These are phyloP conservation scores for Phytophthora rubi DNA, from an alignment of 352 stramenopile genomes.

Conservation along the genomic window DNA sequence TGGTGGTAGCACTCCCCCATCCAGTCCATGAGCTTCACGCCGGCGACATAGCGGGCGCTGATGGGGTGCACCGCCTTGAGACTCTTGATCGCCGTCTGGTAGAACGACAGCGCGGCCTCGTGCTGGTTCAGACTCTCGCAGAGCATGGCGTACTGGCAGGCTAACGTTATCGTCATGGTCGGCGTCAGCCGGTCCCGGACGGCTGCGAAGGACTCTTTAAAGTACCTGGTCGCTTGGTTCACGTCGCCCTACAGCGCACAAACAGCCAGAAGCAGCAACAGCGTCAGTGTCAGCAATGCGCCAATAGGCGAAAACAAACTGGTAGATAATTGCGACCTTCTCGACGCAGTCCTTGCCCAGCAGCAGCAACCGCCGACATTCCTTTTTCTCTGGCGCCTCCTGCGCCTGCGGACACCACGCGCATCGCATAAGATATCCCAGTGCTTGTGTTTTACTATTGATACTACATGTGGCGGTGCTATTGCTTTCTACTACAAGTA, in stretches of 20 bases:
- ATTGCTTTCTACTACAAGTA: too few species aligned
- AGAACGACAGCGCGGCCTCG: conserved; percentile 13
- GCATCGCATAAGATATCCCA: background rate
- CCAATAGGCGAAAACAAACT: background rate
- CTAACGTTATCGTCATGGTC: background rate
- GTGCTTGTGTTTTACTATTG: too few species aligned
- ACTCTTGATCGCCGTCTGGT: conserved; percentile 20
- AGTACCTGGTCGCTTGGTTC: conserved; percentile 10
- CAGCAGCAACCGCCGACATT: background rate
- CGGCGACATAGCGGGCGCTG: background rate
- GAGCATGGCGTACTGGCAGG: background rate
- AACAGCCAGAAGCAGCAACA: background rate
- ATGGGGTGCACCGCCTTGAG: conserved; percentile 13
- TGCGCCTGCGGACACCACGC: background rate
- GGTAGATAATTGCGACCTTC: background rate
- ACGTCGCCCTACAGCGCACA: conserved; percentile 12
- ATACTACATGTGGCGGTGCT: too few species aligned
- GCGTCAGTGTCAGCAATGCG: background rate
- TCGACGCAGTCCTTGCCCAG: background rate
- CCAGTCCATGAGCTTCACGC: conserved; percentile 12
- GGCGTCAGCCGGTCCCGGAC: conserved; percentile 1
- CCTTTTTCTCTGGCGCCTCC: background rate
- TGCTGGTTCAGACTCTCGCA: conserved; percentile 9
- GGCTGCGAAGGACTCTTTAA: background rate
- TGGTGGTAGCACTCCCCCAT: conserved; percentile 15